Base-by-base conservation (phyloP, 371 early-diverging fungal species). In the Circinella minor region DNA sequence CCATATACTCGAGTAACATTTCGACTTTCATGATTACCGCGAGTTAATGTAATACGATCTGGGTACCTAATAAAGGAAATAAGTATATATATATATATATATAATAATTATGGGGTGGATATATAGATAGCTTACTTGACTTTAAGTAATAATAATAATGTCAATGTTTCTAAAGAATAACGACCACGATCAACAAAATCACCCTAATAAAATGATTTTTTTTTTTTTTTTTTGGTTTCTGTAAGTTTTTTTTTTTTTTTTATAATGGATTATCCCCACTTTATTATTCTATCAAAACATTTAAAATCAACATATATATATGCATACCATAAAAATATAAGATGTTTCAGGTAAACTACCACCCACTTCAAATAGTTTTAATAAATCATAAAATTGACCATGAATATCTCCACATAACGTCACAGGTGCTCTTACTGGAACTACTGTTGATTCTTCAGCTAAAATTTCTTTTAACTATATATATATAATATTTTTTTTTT, bases 161-260 rank as follows among this genome's bases (percentile, higher is more conserved):
- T 94, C 68, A 99, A 92, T 10, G 99, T 98, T 81, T 99, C 99
- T 71, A 99, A 82, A 73, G 95, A 95, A 87, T 98, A 98, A 81
- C 97, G 96, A 36, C 99, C 99, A 65, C 99, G 91, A 85, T 99
- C 99, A 2, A 99, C 99, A 89, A 98, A 99, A 79, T 99, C 99
- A n/a, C 99, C 99, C 84, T 84, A 36, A 64, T n/a, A n/a, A n/a
- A n/a, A n/a, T n/a, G n/a, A n/a, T n/a, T n/a, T n/a, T n/a, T n/a
- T n/a, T n/a, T n/a, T n/a, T n/a, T n/a, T n/a, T n/a, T n/a, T n/a
- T n/a, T 6, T 39, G 39, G 39, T 39, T 39, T 39, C 39, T 39
- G 9, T 39, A 4, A 39, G 39, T 39, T 39, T 39, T 9, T 39
- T 6, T 39, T 6, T 39, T 39, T 39, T 6, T 39, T 6, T 39